Percentiles rank a stretch among this genome's conserved stretches.
Conservation (phyloP, 2,329 filamentous ascomycete species). For the Aureobasidium sp. region DNA sequence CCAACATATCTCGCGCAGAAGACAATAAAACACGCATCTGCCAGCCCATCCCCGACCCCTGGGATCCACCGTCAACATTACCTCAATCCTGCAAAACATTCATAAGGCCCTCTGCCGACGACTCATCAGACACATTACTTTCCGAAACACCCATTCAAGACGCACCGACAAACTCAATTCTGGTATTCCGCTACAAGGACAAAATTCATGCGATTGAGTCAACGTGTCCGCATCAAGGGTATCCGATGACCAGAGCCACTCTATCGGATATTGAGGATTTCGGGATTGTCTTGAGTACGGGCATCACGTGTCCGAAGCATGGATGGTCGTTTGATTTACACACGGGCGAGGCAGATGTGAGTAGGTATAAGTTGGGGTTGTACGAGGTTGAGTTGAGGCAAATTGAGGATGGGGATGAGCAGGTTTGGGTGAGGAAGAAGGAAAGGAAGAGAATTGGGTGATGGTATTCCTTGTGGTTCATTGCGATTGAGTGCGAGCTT, state of each 20-base stretch:
- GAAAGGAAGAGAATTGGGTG: slow-evolving; percentile 28
- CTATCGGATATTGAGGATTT: slow-evolving; percentile 70
- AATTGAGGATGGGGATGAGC: slow-evolving; percentile 19
- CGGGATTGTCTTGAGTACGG: slow-evolving; percentile 55
- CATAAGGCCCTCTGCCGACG: slow-evolving; percentile 32
- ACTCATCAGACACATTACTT: slow-evolving; percentile 1
- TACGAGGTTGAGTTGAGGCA: slow-evolving; percentile 55
- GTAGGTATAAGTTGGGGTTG: slow-evolving; percentile 53
- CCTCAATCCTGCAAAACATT: slow-evolving; percentile 46
- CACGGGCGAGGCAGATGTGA: slow-evolving; percentile 56
- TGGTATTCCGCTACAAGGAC: slow-evolving; percentile 58
- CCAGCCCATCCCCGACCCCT: neutral
- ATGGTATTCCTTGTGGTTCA: neutral
- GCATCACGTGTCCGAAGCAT: slow-evolving; percentile 61
- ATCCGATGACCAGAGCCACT: slow-evolving; percentile 55
- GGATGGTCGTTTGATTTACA: slow-evolving; percentile 65
- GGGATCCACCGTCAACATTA: neutral
- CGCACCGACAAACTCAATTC: slow-evolving; percentile 37
- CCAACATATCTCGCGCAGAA: slow-evolving; percentile 44
- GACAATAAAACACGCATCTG: slow-evolving; percentile 37
- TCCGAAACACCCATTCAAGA: slow-evolving; percentile 33
- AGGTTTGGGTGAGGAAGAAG: slow-evolving; percentile 31
- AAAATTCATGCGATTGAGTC: slow-evolving; percentile 63
- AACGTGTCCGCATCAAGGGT: slow-evolving; percentile 64
- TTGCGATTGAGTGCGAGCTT: no score